phyloP scores from a whole-genome alignment of 306 rosid genomes.

The Castanea sativa region DNA sequence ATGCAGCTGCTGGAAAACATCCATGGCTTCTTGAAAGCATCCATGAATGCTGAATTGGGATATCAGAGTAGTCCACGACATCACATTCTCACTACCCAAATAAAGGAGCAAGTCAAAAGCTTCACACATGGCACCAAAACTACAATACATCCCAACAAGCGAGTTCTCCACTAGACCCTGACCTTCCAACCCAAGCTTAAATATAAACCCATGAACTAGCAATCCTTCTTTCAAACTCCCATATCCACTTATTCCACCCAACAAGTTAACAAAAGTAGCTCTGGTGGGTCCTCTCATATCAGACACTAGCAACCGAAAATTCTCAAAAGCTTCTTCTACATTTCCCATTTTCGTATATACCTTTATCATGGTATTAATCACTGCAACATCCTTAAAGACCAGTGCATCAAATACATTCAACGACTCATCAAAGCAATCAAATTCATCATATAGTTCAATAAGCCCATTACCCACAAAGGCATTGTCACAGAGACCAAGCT shows the following conservation, averaged over 20 bases:
- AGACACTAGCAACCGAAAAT: background rate
- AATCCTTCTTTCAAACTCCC: background rate
- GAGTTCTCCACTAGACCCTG: background rate
- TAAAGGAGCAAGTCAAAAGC: conserved; percentile 3
- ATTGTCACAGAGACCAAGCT: background rate
- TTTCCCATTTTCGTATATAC: background rate
- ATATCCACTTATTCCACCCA: background rate
- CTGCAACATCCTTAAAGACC: background rate
- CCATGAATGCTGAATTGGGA: background rate
- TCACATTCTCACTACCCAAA: background rate
- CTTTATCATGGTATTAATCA: background rate
- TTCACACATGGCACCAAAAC: background rate
- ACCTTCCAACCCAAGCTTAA: conserved; percentile 4
- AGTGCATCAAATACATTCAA: background rate
- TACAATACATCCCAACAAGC: conserved; percentile 6
- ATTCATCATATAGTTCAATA: background rate
- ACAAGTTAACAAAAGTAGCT: background rate
- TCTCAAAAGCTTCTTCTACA: background rate
- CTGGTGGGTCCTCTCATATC: background rate
- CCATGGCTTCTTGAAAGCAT: background rate
- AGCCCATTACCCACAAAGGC: conserved; percentile 3
- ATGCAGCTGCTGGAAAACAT: background rate
- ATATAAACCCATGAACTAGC: background rate
- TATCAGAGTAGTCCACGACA: background rate
- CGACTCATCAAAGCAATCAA: background rate